A percentile compares a stretch with the other conserved stretches of the same genome.
phyloP scores from a whole-genome alignment of 176 grass and related monocot genomes.

The Aegilops sharonensis region DNA sequence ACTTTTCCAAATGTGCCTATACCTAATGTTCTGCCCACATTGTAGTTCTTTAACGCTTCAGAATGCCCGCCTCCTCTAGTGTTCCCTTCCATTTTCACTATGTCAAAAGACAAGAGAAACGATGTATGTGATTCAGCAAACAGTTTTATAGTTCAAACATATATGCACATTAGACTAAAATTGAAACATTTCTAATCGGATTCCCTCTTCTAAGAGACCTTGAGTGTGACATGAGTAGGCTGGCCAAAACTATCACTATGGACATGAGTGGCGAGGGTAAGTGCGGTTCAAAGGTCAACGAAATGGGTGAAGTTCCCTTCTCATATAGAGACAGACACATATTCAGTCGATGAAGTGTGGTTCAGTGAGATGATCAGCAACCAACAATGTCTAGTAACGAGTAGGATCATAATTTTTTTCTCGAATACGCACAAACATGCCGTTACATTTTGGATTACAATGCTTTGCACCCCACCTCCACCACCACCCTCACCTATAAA shows the following conservation, averaged over 20 bases:
- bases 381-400: background rate
- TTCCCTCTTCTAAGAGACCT: background rate
- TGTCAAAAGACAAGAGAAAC: conserved; percentile 18
- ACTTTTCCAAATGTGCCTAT: conserved; percentile 94
- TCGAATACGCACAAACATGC: too few species aligned
- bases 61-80: conserved; percentile 47
- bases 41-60: conserved; percentile 80
- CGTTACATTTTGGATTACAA: too few species aligned
- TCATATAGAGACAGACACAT: background rate
- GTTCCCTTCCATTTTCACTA: conserved; percentile 67
- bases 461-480: too few species aligned
- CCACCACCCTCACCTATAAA: too few species aligned
- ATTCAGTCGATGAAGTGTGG: background rate
- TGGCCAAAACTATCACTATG: background rate
- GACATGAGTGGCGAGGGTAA: background rate
- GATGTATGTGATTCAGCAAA: conserved; percentile 1
- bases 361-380: background rate
- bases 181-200: background rate
- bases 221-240: background rate
- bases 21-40: conserved; percentile 80
- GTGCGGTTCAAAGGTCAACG: background rate
- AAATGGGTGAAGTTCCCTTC: background rate
- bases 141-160: background rate
- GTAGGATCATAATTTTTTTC: background rate
- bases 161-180: background rate